Base-by-base conservation (phyloP, 116 monocot species). In the Iris pallida region DNA sequence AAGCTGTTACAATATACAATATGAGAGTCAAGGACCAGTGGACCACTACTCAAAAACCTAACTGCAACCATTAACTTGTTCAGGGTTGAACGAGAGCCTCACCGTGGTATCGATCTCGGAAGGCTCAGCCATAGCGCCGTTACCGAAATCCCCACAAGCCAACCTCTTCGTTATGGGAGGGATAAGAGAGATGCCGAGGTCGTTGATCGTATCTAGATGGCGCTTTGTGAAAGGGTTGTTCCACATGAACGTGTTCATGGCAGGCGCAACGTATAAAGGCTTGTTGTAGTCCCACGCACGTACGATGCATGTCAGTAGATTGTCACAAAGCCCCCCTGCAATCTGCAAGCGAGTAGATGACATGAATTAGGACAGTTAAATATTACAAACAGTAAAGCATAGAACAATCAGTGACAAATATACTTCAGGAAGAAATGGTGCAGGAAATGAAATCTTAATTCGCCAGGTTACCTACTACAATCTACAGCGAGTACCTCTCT, bases 191-290 rank as follows among this genome's bases (percentile, higher is more conserved):
- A 96, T 77, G 10, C 89, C 91, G 6, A 96, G 80, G 51, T 81
- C 59, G 7, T 45, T 20, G 18, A 91, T 78, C 41, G 73, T 30
- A 7, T 77, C 76, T 15, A 96, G 68, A 55, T 96, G 95, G 3
- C 68, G 82, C 55, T 79, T 75, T 5, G 91, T 91, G 48, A 96
- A 89, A 49, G 91, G 86, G 55, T 91, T 96, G 65, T 82, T 89
- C 91, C 91, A 96, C 95, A 96, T 96, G 63, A 88, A 84, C n/a
- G 89, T 86, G 74, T 96, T 91, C 95, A 96, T 91, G 14, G 89
- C 84, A 18, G 95, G 95, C 13, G 95, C 95, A 47, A 89, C 80
- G 74, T 74, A 91, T 1, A 96, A 15, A 54, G 91, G 91, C 68
- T 91, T 96, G 65, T 44, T 75, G 76, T 85, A 91, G 57, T 96